These are phyloP conservation scores for Penicillium sp. DNA, from an alignment of 2,329 filamentous ascomycete species.

Conservation along the genomic window DNA sequence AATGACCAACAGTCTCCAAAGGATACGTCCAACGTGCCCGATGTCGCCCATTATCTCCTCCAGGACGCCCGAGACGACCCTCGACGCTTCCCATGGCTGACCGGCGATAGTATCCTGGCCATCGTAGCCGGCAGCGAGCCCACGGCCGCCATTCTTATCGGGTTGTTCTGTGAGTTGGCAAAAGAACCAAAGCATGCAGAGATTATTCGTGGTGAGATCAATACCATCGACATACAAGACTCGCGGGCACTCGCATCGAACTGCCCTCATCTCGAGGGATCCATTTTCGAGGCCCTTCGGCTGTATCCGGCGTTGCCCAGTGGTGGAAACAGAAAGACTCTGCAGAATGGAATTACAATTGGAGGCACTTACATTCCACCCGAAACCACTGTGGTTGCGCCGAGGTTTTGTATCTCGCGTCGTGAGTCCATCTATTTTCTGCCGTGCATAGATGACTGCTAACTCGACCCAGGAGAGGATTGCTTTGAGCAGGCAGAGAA, in stretches of 20 bases:
- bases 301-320: slow-evolving; percentile 19
- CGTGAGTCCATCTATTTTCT: slow-evolving; percentile 6
- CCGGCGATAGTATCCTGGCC: slow-evolving; percentile 11
- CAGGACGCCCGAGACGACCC: slow-evolving; percentile 6
- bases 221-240: slow-evolving; percentile 8
- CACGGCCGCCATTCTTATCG: slow-evolving; percentile 5
- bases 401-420: slow-evolving; percentile 16
- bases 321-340: slow-evolving; percentile 18
- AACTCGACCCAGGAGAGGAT: slow-evolving; percentile 9
- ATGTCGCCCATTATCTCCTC: slow-evolving; percentile 10
- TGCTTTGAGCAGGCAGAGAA: slow-evolving; percentile 13
- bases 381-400: slow-evolving; percentile 19
- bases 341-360: slow-evolving; percentile 12
- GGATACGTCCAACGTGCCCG: not conserved
- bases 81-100: slow-evolving; percentile 6
- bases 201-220: slow-evolving; percentile 10
- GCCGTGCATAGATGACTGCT: not conserved
- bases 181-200: slow-evolving; percentile 4
- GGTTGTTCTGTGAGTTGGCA: slow-evolving; percentile 7
- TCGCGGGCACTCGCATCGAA: not conserved
- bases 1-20: not conserved
- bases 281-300: slow-evolving; percentile 19
- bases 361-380: slow-evolving; percentile 18
- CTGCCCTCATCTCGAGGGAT: slow-evolving; percentile 15
- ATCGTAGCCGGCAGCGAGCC: slow-evolving; percentile 18